Percentiles rank a stretch among this genome's conserved stretches.
These are phyloP conservation scores for Phytophthora ohioensis DNA, from an alignment of 352 stramenopile genomes.

Conservation along the genomic window DNA sequence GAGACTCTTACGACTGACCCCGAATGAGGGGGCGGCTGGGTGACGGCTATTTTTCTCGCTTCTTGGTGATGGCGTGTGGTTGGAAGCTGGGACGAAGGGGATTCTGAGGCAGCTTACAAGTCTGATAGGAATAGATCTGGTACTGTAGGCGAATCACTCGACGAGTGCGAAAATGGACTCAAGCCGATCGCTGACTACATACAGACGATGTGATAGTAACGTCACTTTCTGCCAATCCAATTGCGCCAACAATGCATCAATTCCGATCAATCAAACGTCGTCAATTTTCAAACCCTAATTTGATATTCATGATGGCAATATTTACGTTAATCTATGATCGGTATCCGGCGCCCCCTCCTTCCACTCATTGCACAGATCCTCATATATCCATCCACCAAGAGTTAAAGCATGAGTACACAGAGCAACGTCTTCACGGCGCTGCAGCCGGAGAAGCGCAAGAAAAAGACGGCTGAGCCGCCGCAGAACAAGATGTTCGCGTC, in stretches of 20 bases:
- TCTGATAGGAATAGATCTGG: slow-evolving; percentile 25
- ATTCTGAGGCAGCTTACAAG: too few species aligned
- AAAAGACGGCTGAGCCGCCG: slow-evolving; percentile 47
- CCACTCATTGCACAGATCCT: slow-evolving; percentile 22
- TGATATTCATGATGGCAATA: background rate
- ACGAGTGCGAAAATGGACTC: slow-evolving; percentile 15
- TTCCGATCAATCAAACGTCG: background rate
- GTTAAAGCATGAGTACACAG: slow-evolving; percentile 35
- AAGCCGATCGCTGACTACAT: slow-evolving; percentile 20
- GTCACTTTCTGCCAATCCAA: slow-evolving; percentile 15
- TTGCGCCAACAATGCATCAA: slow-evolving; percentile 13
- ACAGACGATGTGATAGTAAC: slow-evolving; percentile 4
- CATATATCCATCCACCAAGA: background rate
- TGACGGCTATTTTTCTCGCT: slow-evolving; percentile 44
- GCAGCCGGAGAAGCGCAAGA: slow-evolving; percentile 77
- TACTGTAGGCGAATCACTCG: background rate
- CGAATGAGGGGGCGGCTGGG: slow-evolving; percentile 35
- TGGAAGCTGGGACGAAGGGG: slow-evolving; percentile 11
- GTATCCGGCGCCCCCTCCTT: slow-evolving; percentile 20
- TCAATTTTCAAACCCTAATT: background rate
- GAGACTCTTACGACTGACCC: slow-evolving; percentile 42
- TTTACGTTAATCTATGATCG: slow-evolving; percentile 2
- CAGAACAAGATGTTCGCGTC: slow-evolving; percentile 71
- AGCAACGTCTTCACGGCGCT: slow-evolving; percentile 60
- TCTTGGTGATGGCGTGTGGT: slow-evolving; percentile 1